Conservation (phyloP, 2,329 filamentous ascomycete species). For the Pseudocercospora pini-densiflorae region DNA sequence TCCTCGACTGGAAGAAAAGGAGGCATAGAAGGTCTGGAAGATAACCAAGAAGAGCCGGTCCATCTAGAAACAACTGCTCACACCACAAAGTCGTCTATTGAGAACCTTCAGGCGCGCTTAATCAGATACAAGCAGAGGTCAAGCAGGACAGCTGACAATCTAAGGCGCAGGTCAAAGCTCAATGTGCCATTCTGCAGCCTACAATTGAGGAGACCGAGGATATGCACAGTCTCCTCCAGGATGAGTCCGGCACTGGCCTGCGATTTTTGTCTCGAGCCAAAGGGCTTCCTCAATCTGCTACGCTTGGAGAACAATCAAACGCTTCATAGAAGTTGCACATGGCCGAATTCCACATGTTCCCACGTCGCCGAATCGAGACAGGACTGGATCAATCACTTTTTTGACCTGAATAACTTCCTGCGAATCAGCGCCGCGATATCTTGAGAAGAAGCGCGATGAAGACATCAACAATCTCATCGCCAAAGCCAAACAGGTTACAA, state of each 20-base stretch:
- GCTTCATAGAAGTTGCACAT: too few relatives aligned
- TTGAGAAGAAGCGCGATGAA: conserved; percentile 11
- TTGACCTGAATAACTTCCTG: too few relatives aligned
- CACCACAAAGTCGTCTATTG: conserved; percentile 49
- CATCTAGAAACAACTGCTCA: conserved; percentile 46
- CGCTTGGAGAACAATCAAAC: too few relatives aligned
- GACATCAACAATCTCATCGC: conserved; percentile 19
- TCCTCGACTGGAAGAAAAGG: conserved; percentile 59
- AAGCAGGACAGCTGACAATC: conserved; percentile 58
- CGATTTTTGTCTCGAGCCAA: too few relatives aligned
- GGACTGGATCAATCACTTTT: too few relatives aligned
- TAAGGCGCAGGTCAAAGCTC: conserved; percentile 56
- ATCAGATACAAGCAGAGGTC: conserved; percentile 60
- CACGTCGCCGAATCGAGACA: too few relatives aligned
- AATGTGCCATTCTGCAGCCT: conserved; percentile 65
- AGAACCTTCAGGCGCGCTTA: conserved; percentile 57
- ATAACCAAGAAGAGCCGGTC: conserved; percentile 53
- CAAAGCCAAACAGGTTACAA: conserved; percentile 18
- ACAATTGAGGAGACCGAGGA: conserved; percentile 68
- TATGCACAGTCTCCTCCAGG: too few relatives aligned
- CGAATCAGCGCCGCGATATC: too few relatives aligned
- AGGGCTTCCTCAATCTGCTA: too few relatives aligned
- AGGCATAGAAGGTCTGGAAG: conserved; percentile 67
- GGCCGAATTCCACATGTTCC: too few relatives aligned
- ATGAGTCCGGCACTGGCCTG: too few relatives aligned